Conservation (phyloP, 2,329 filamentous ascomycete species). For the Parascedosporium putredinis region DNA sequence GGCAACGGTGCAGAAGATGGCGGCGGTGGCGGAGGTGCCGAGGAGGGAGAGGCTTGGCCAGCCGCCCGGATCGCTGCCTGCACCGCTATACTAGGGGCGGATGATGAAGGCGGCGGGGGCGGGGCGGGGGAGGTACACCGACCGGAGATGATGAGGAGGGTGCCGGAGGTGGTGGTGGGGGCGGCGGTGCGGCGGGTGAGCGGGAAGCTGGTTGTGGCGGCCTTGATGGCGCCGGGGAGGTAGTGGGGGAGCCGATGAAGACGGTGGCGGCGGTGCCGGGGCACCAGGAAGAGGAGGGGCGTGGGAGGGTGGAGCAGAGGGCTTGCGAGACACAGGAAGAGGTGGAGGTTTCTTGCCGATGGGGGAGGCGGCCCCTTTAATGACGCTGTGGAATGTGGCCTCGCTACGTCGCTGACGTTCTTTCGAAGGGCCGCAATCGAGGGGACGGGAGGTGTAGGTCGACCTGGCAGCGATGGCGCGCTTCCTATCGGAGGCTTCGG, state of each 20-base stretch:
- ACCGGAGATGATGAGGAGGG: slow-evolving; percentile 14
- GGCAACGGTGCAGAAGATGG: slow-evolving; percentile 22
- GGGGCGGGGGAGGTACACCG: slow-evolving; percentile 22
- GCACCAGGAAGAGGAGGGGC: slow-evolving; percentile 25
- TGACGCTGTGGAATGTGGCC: slow-evolving; percentile 50
- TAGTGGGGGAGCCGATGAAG: slow-evolving; percentile 25
- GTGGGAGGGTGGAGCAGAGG: slow-evolving; percentile 29
- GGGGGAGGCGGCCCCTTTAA: slow-evolving; percentile 61
- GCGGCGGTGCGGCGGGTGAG: slow-evolving; percentile 32
- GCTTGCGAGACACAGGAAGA: slow-evolving; percentile 49
- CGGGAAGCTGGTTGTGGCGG: slow-evolving; percentile 34
- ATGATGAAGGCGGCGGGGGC: slow-evolving; percentile 20
- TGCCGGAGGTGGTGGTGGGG: slow-evolving; percentile 26
- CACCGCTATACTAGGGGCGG: slow-evolving; percentile 28
- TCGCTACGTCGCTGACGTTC: slow-evolving; percentile 33
- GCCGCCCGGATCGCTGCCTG: slow-evolving; percentile 34
- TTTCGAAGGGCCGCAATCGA: slow-evolving; percentile 53
- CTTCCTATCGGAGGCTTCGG: slow-evolving; percentile 50
- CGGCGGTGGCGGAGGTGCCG: slow-evolving; percentile 26
- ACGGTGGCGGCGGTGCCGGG: slow-evolving; percentile 22
- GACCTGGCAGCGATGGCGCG: slow-evolving; percentile 22
- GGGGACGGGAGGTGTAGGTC: slow-evolving; percentile 32
- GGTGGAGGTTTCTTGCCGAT: slow-evolving; percentile 67
- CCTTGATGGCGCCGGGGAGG: slow-evolving; percentile 29
- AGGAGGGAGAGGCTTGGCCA: slow-evolving; percentile 25